Conservation (phyloP, 1,284 basidiomycete species). For the Tilletia walkeri region DNA sequence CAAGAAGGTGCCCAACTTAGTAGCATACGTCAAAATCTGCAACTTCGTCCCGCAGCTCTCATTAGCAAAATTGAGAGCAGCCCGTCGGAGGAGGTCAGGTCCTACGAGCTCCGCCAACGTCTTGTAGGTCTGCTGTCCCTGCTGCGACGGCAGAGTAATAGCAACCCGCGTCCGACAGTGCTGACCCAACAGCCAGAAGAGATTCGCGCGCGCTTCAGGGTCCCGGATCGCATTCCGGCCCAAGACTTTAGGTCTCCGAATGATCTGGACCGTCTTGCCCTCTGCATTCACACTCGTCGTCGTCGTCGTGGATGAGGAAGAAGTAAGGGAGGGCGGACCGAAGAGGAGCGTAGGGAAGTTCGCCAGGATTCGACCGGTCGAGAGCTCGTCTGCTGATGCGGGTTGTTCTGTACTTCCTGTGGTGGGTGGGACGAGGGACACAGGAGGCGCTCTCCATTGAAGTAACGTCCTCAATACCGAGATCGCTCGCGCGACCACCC, state of each 20-base stretch:
- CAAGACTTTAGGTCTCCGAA: conserved; percentile 27
- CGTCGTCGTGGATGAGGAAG: background rate
- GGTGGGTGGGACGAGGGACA: background rate
- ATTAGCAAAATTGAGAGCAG: conserved; percentile 44
- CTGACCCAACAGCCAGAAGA: conserved; percentile 52
- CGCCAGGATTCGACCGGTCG: conserved; percentile 10
- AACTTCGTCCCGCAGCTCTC: conserved; percentile 38
- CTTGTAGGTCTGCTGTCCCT: conserved; percentile 1
- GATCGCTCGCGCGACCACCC: conserved; percentile 13
- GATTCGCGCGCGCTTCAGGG: conserved; percentile 34
- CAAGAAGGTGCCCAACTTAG: conserved; percentile 40
- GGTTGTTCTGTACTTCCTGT: background rate
- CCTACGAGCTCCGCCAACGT: conserved; percentile 43
- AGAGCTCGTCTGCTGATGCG: conserved; percentile 15
- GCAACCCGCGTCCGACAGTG: conserved; percentile 27
- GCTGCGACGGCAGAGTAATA: background rate
- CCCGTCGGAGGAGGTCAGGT: conserved; percentile 48
- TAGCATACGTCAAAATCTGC: conserved; percentile 43
- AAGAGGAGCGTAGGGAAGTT: conserved; percentile 14
- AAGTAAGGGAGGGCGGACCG: background rate
- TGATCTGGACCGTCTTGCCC: conserved; percentile 17
- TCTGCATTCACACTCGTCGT: conserved; percentile 4
- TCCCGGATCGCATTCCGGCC: conserved; percentile 38
- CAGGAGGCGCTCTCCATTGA: background rate
- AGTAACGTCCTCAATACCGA: background rate